Evolutionary conservation across 257 asterid species (phyloP).

Genomic region (Solanum acaule): DNA sequence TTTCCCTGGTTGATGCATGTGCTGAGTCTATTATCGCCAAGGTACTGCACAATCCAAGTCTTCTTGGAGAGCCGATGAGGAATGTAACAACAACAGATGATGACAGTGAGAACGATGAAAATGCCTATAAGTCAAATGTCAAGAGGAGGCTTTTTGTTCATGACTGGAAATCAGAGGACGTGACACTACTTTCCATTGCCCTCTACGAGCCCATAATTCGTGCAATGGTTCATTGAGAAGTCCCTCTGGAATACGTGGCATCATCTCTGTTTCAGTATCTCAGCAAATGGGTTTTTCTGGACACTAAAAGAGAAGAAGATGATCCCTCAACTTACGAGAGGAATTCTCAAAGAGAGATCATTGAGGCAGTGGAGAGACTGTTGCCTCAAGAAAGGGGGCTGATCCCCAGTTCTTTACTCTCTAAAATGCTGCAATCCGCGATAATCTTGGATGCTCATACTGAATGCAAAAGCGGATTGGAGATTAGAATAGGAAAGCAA

Average conservation of each 20-base stretch:
- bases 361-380: slow-evolving; percentile 46
- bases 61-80: slow-evolving; percentile 54
- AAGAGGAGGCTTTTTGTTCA: slow-evolving; percentile 51
- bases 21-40: slow-evolving; percentile 35
- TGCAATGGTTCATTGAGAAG: slow-evolving; percentile 25
- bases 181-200: slow-evolving; percentile 28
- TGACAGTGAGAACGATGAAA: slow-evolving; percentile 20
- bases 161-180: slow-evolving; percentile 48
- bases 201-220: slow-evolving; percentile 43
- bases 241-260: slow-evolving; percentile 40
- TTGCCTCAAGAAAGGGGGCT: slow-evolving; percentile 30
- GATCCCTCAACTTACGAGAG: slow-evolving; percentile 6
- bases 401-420: slow-evolving; percentile 37
- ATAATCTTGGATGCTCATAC: slow-evolving; percentile 26
- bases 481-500: slow-evolving; percentile 59
- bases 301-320: slow-evolving; percentile 13
- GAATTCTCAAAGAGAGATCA: slow-evolving; percentile 34
- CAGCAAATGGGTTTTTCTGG: slow-evolving; percentile 42
- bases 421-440: slow-evolving; percentile 45
- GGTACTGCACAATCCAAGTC: slow-evolving; percentile 39
- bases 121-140: slow-evolving; percentile 22
- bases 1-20: slow-evolving; percentile 47
- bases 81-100: slow-evolving; percentile 5
- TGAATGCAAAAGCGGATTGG: slow-evolving; percentile 48
- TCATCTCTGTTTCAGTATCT: slow-evolving; percentile 43